Evolutionary conservation across 306 rosid genomes (phyloP), one percentile per base, ranked within the genome.

Genomic region (Nissolia schottii): DNA sequence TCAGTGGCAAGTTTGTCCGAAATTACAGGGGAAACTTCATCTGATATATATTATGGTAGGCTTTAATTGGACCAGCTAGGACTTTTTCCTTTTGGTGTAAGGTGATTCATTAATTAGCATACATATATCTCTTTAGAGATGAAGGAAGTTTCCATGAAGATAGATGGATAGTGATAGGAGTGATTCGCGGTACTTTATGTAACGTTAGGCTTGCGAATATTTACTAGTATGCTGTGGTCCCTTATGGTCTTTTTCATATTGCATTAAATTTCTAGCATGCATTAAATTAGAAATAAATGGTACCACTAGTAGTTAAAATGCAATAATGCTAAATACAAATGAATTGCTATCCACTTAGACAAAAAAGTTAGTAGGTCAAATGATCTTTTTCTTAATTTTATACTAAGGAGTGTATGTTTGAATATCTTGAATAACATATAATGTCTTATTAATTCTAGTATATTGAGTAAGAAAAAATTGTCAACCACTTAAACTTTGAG

Each of bases 111-210:
- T 40, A 51, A 38, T 51, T 13, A 63, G 27, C 6, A 0, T 37
- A 18, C 45, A 64, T 64, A 54, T 25, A 6, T 38, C 3, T 61
- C 3, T 46, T n/a, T 23, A 66, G 20, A 13, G 28, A 38, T n/a
- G 31, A 61, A 19, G 75, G 62, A 64, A 71, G 45, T 55, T 78
- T 78, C 78, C 70, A 32, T 7, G 82, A 71, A 71, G 31, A 16
- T 51, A 12, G 20, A 31, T 0, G 6, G 61, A 31, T 2, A 50
- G 28, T 28, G 66, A 61, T 56, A 38, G 41, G 50, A 43, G 19
- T 43, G 15, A 45, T 15, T 45, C 51, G 6, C 15, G 20, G 29
- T 14, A 40, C 10, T 63, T 25, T 53, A 1, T 31, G 4, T 48
- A 53, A 19, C 57, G 16, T 3, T 0, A 9, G 29, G 34, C 16